phyloP scores from a whole-genome alignment of 768 basidiomycete species.

The Hydnomerulius pinastri region DNA sequence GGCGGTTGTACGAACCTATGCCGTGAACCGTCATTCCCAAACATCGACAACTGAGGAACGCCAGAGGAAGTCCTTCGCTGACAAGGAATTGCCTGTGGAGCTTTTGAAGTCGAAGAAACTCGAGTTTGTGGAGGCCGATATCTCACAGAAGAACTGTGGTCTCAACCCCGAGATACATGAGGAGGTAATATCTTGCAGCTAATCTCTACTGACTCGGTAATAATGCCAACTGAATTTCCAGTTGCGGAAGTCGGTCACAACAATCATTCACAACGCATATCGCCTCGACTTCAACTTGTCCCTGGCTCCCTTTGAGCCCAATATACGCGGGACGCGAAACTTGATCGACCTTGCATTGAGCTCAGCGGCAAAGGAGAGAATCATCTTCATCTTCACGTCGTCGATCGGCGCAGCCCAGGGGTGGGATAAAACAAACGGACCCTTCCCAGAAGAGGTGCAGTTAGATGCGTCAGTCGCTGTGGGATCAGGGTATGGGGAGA shows the following conservation, averaged over 20 bases:
- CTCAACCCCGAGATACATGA: constrained; percentile 23
- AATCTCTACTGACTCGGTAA: background rate
- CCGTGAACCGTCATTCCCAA: constrained; percentile 26
- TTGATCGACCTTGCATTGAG: constrained; percentile 35
- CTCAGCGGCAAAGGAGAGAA: constrained; percentile 14
- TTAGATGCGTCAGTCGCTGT: constrained; percentile 23
- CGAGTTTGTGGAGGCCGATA: constrained; percentile 37
- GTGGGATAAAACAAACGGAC: constrained; percentile 24
- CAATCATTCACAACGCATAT: constrained; percentile 40
- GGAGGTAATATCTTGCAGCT: constrained; percentile 21
- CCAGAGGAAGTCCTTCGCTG: constrained; percentile 31
- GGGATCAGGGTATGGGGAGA: constrained; percentile 36
- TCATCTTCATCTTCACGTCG: constrained; percentile 20
- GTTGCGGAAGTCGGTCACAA: constrained; percentile 17
- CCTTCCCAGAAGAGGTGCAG: constrained; percentile 37
- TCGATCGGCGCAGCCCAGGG: constrained; percentile 8
- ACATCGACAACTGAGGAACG: constrained; percentile 14
- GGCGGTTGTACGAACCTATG: constrained; percentile 26
- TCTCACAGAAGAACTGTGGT: constrained; percentile 26
- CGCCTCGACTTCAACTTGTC: constrained; percentile 40
- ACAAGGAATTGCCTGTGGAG: constrained; percentile 30
- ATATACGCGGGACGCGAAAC: constrained; percentile 32
- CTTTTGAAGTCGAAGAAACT: constrained; percentile 33
- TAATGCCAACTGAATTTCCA: constrained; percentile 1
- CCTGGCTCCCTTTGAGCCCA: constrained; percentile 35